A percentile compares a stretch with the other conserved stretches of the same genome.
phyloP scores from a whole-genome alignment of 805 yeast species.

The Grigorovia transvaalensis region DNA sequence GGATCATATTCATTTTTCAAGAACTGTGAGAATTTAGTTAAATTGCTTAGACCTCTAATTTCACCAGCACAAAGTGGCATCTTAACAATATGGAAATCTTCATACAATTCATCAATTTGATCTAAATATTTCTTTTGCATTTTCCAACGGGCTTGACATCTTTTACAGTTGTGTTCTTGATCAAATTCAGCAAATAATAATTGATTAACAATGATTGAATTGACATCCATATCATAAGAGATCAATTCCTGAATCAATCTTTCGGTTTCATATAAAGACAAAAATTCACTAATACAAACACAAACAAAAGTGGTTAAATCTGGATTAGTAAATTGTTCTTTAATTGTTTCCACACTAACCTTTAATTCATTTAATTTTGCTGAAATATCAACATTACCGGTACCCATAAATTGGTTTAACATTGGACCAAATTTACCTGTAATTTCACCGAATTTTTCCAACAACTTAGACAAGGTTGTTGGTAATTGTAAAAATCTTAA shows the following conservation, averaged over 20 bases:
- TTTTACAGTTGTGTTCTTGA: constrained; percentile 64
- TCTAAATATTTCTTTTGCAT: constrained; percentile 93
- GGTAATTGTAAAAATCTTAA: constrained; percentile 91
- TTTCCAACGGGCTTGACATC: constrained; percentile 87
- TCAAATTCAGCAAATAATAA: constrained; percentile 69
- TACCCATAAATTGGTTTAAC: constrained; percentile 68
- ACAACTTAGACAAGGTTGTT: constrained; percentile 75
- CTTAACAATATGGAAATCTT: constrained; percentile 91
- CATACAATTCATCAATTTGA: constrained; percentile 92
- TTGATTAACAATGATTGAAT: constrained; percentile 92
- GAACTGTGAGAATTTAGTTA: constrained; percentile 74
- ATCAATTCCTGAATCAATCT: constrained; percentile 94
- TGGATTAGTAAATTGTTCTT: constrained; percentile 90
- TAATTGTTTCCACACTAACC: constrained; percentile 62
- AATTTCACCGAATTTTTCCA: constrained; percentile 78
- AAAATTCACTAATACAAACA: constrained; percentile 94
- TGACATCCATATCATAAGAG: constrained; percentile 92
- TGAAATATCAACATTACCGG: constrained; percentile 58
- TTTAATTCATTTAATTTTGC: constrained; percentile 35
- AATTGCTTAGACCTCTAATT: constrained; percentile 83
- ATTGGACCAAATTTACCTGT: constrained; percentile 85
- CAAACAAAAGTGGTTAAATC: constrained; percentile 92
- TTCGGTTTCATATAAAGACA: constrained; percentile 93
- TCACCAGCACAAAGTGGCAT: constrained; percentile 93
- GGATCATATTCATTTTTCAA: constrained; percentile 72